Base-by-base conservation (phyloP, 2,329 filamentous ascomycete genomes). In the Aspergillus glaucus region DNA sequence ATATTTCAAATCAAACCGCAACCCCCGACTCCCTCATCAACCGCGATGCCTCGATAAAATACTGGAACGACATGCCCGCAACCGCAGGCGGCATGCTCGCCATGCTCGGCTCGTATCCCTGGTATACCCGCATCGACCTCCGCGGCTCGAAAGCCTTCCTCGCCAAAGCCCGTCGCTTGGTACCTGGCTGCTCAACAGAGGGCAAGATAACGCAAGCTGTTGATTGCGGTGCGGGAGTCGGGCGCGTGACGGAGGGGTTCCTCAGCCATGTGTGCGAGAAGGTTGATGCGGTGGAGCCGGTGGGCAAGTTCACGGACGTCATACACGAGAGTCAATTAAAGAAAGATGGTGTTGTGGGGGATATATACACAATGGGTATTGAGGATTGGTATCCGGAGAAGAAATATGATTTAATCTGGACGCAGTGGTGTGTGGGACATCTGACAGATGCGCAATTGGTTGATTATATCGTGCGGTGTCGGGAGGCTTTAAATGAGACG, bases 401-500 rank as follows among this genome's bases (percentile, higher is more conserved):
- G 8, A 65, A 70, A 44, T 96, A 96, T 67, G 86, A 91, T 63
- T 67, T 95, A 42, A 82, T 96, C 52, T 95, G 88, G 88, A 85
- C 81, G 46, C 91, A 96, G 68, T 95, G 91, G 90, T 96, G 90
- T 66, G 69, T 92, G 6, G 86, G 88, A 21, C 86, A 96, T 66
- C 72, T 95, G 47, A 89, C 80, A 0, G 89, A 95, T 63, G 69
- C 68, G 6, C 82, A 94, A 64, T 64, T 96, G 3, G 74, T 86
- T 1, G 72, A 71, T 2, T 95, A 85, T 60, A 68, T 96, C 14
- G 58, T 71, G 49, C 75, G 80, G 22, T 87, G 87, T 64, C 78
- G 76, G 43, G 57, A 66, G 0, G 74, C 73, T 0, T 58, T 86
- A 52, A 58, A 65, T 44, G 47, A 66, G 15, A 62, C 55, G 8